Conservation (phyloP, 768 basidiomycete genomes). For the Russula ochroleuca region DNA sequence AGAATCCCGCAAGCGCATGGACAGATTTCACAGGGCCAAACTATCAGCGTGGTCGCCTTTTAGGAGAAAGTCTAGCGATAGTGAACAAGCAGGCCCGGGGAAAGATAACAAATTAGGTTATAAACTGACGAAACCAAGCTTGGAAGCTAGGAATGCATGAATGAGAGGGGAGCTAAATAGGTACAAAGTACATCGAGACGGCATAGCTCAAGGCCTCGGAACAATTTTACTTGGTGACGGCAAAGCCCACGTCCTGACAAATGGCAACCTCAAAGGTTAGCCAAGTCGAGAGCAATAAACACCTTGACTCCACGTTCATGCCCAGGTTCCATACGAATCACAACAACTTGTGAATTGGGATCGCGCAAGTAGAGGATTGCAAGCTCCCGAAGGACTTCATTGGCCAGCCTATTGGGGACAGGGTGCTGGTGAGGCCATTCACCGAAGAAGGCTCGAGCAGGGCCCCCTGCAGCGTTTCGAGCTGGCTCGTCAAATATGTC, state of each 20-base stretch:
- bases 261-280: background rate
- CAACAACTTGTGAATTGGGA: background rate
- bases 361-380: background rate
- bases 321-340: background rate
- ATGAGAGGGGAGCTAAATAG: too few relatives aligned
- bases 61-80: too few relatives aligned
- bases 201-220: too few relatives aligned
- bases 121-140: too few relatives aligned
- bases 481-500: background rate
- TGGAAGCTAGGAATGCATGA: too few relatives aligned
- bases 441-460: background rate
- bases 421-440: background rate
- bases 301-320: background rate
- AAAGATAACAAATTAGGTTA: too few relatives aligned
- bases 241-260: background rate
- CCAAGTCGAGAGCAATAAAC: background rate
- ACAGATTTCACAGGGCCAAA: too few relatives aligned
- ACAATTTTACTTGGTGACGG: too few relatives aligned
- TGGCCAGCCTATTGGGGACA: background rate
- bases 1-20: too few relatives aligned
- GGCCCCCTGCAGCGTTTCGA: background rate
- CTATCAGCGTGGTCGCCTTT: too few relatives aligned
- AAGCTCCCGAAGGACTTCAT: background rate
- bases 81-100: too few relatives aligned
- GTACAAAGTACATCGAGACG: too few relatives aligned